Evolutionary conservation across 2,329 filamentous ascomycete genomes (phyloP), one percentile per base, ranked within the genome.

Genomic region (Fusarium ramigenum): DNA sequence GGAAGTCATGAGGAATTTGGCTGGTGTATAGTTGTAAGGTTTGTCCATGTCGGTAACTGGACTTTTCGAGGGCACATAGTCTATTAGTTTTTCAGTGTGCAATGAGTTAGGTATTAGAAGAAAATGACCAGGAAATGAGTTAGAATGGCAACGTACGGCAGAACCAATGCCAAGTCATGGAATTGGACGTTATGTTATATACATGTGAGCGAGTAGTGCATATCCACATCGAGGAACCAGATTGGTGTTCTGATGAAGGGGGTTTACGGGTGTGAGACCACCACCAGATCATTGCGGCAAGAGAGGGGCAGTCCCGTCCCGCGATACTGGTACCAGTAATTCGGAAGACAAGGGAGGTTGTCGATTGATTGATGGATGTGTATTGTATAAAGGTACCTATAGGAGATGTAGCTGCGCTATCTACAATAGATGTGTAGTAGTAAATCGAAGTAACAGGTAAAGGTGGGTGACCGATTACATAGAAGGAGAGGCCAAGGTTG

Each of bases 231-330:
- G 10, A 16, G 23, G n/a, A 15, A 42, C 34, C 28, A 34, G 23
- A 58, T 23, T 57, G 36, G 37, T 23, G 57, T 56, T 47, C n/a
- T n/a, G 37, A n/a, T 46, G 12, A 30, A 43, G 54, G 34, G 39
- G 14, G 30, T 49, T 52, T 30, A 30, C 34, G 32, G 16, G 16
- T 40, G 42, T 68, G 66, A 72, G 70, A 42, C 62, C 54, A 70
- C 58, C 21, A 60, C 43, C 56, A 66, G 34, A 53, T 60, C 14
- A 71, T 67, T 66, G 57, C 44, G 70, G 49, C 70, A 43, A 57
- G 53, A 37, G 30, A 23, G 25, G 37, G 49, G 23, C 12, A 37
- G 23, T 19, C 18, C 18, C 21, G 32, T 23, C 12, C 32, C 18
- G n/a, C 14, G 32, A 37, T 53, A 14, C 25, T 25, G 23, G 18